These are phyloP conservation scores for Magnusiomyces suaveolens DNA, from an alignment of 1,139 yeast genomes.

Conservation along the genomic window DNA sequence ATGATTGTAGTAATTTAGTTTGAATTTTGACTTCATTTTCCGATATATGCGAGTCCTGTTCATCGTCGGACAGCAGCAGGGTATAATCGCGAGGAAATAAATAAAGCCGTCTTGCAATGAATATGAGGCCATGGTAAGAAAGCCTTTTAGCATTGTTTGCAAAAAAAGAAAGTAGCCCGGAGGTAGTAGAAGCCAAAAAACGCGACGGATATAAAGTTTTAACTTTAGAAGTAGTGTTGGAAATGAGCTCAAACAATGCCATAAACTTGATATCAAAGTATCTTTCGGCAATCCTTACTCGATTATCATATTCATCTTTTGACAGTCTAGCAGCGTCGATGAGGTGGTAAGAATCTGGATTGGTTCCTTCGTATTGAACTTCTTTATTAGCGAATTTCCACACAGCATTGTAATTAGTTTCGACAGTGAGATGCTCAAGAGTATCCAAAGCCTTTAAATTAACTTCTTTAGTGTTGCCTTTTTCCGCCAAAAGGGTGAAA, in stretches of 20 bases:
- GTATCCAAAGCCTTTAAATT: constrained; percentile 61
- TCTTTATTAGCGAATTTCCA: constrained; percentile 7
- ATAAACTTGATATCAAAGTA: constrained; percentile 52
- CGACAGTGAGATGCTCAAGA: constrained; percentile 34
- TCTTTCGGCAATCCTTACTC: constrained; percentile 24
- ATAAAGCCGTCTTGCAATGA: constrained; percentile 52
- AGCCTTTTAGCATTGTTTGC: constrained; percentile 34
- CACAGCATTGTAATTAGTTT: constrained; percentile 15
- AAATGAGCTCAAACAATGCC: constrained; percentile 51
- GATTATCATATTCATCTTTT: constrained; percentile 1
- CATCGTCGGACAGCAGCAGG: constrained; percentile 23
- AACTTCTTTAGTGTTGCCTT: constrained; percentile 75
- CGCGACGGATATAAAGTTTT: constrained; percentile 66
- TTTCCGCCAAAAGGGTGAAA: constrained; percentile 48
- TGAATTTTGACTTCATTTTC: constrained; percentile 29
- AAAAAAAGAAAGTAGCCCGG: constrained; percentile 45
- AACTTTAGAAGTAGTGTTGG: constrained; percentile 44
- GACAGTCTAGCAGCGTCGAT: background rate
- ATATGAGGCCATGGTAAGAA: constrained; percentile 32
- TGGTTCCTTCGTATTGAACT: constrained; percentile 16
- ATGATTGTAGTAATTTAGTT: constrained; percentile 37
- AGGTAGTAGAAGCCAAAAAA: constrained; percentile 56
- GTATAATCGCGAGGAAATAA: constrained; percentile 59
- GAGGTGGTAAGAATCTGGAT: constrained; percentile 7
- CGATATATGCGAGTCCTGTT: constrained; percentile 25